These are phyloP conservation scores for Clitopilus hobsonii DNA, from an alignment of 768 basidiomycete species.

Conservation along the genomic window DNA sequence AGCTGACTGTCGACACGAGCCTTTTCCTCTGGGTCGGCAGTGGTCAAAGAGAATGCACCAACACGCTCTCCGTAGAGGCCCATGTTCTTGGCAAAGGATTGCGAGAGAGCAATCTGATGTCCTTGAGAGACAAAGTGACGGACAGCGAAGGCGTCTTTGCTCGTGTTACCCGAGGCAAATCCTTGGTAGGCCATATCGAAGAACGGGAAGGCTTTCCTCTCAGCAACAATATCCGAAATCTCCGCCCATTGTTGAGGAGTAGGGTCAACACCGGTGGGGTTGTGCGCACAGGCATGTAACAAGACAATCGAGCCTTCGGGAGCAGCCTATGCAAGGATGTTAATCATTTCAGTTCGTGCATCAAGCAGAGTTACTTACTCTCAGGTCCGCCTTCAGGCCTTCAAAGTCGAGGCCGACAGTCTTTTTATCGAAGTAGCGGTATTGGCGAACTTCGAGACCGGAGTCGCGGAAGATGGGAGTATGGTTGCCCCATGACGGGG, in stretches of 20 bases:
- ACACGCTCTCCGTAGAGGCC: constrained; percentile 98
- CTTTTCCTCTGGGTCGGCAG: constrained; percentile 66
- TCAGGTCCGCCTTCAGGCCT: constrained; percentile 83
- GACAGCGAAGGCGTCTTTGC: constrained; percentile 90
- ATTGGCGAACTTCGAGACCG: constrained; percentile 87
- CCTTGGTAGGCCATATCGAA: constrained; percentile 99
- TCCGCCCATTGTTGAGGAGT: constrained; percentile 90
- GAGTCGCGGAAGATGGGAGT: constrained; percentile 91
- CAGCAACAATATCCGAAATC: constrained; percentile 82
- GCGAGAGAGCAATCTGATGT: constrained; percentile 86
- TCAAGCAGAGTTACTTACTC: constrained; percentile 41
- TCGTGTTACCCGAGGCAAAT: constrained; percentile 91
- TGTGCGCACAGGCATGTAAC: constrained; percentile 97
- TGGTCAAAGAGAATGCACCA: constrained; percentile 89
- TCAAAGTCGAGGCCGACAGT: constrained; percentile 91
- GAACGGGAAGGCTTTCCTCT: constrained; percentile 93
- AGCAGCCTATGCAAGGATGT: constrained; percentile 39
- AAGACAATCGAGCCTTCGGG: constrained; percentile 82
- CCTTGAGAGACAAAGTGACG: constrained; percentile 90
- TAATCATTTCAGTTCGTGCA: not conserved
- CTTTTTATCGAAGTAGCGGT: constrained; percentile 91
- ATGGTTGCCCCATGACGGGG: constrained; percentile 98
- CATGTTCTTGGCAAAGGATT: constrained; percentile 99
- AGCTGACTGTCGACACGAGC: constrained; percentile 89
- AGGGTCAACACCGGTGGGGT: constrained; percentile 97